phyloP scores from a whole-genome alignment of 169 alveolate genomes.

The Cryptosporidium baileyi region DNA sequence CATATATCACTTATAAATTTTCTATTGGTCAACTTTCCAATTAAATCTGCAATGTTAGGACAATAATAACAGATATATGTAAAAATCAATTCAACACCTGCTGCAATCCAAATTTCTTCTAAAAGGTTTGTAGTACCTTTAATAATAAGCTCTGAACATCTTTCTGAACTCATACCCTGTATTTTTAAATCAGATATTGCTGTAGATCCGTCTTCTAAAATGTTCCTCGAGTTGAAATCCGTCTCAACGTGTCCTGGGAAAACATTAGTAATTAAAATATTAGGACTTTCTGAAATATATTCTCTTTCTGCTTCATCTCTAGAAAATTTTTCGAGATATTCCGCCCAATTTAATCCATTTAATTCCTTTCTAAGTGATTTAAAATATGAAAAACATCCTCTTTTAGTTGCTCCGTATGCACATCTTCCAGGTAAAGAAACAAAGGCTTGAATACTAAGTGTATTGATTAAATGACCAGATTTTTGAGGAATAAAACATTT shows the following conservation, averaged over 20 bases:
- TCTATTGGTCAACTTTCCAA: neutral
- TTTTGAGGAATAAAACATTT: slow-evolving; percentile 65
- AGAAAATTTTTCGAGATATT: slow-evolving; percentile 1
- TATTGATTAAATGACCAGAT: slow-evolving; percentile 59
- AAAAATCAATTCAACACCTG: slow-evolving; percentile 21
- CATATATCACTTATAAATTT: slow-evolving; percentile 18
- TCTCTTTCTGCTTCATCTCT: neutral
- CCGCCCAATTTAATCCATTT: slow-evolving; percentile 29
- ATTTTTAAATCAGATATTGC: neutral
- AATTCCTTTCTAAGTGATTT: slow-evolving; percentile 43
- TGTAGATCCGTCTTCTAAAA: slow-evolving; percentile 20
- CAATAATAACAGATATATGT: slow-evolving; percentile 19
- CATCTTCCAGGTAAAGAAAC: slow-evolving; percentile 64
- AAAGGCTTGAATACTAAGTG: slow-evolving; percentile 37
- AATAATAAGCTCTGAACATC: slow-evolving; percentile 51
- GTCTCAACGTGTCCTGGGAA: slow-evolving; percentile 58
- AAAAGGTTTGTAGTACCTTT: slow-evolving; percentile 20
- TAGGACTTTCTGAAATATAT: slow-evolving; percentile 13
- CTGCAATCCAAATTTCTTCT: slow-evolving; percentile 61
- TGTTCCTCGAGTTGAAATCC: slow-evolving; percentile 24
- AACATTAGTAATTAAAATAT: slow-evolving; percentile 27
- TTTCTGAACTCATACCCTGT: slow-evolving; percentile 34
- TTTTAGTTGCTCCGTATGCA: slow-evolving; percentile 60
- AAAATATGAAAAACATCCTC: slow-evolving; percentile 38
- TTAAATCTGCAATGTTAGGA: slow-evolving; percentile 18